Conservation (phyloP, 257 asterid genomes). For the Paulownia fortunei region DNA sequence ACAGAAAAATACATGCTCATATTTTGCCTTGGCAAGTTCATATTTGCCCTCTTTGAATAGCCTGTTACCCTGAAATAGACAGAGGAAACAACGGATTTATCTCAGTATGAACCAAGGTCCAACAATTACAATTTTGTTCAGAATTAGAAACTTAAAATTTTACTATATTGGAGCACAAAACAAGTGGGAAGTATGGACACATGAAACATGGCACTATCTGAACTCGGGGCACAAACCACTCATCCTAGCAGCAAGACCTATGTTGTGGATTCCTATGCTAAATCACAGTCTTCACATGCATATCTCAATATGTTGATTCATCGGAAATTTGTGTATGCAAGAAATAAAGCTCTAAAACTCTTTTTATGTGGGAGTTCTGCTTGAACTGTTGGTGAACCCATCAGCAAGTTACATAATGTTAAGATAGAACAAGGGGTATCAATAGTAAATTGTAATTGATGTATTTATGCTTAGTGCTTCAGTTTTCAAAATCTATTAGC, state of each 20-base stretch:
- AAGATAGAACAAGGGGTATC: neutral
- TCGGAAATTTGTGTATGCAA: neutral
- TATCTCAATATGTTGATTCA: neutral
- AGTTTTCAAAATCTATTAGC: neutral
- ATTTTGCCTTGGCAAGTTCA: conserved; percentile 96
- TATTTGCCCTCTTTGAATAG: conserved; percentile 93
- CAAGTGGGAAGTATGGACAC: neutral
- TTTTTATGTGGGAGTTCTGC: neutral
- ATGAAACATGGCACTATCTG: conserved; percentile 1
- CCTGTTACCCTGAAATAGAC: conserved; percentile 91
- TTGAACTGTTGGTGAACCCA: neutral
- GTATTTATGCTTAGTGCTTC: neutral
- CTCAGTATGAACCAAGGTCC: conserved; percentile 21
- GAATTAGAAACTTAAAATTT: neutral
- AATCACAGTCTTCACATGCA: neutral
- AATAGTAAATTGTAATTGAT: neutral
- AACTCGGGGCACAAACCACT: neutral
- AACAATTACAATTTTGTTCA: neutral
- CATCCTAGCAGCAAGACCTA: neutral
- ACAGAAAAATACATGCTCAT: conserved; percentile 66
- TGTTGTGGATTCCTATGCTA: neutral
- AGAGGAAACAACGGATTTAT: conserved; percentile 25
- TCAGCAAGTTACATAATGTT: neutral
- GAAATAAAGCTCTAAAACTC: neutral
- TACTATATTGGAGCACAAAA: neutral